Base-by-base conservation (phyloP, 2,329 filamentous ascomycete species). In the Plectosphaerella cucumerina region DNA sequence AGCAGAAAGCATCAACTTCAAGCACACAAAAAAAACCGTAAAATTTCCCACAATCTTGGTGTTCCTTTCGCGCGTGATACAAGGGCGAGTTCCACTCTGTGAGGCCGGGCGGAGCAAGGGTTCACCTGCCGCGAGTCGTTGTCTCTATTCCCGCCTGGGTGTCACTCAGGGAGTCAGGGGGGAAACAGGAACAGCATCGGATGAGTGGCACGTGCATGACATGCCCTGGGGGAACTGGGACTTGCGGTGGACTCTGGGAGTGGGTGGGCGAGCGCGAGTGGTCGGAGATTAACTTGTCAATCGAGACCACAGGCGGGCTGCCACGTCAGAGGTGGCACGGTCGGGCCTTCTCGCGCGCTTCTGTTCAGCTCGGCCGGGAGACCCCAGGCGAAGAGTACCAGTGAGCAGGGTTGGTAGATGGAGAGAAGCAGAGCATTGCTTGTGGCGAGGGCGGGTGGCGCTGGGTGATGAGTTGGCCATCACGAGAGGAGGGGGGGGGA, bases 1-100 rank as follows among this genome's bases (percentile, higher is more conserved):
- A 70, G 63, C 66, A 63, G 59, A 68, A 63, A 70, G 63, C 62
- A 64, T 60, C 39, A 42, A 17, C 39, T 18, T 17, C 11, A 42
- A 15, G 17, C 35, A 39, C 39, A 17, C 4, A 42, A 65, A 65
- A 65, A 67, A 66, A 66, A 64, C 60, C 66, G 60, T 57, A 65
- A 65, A 67, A 70, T 54, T 62, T 61, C 51, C 15, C 18, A 17
- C 39, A 42, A 6, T n/a, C 39, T 21, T 15, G 35, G 14, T 6
- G 10, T 18, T 42, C 17, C 39, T 17, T 17, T 20, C 17, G 39
- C 4, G 17, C n/a, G n/a, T 12, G n/a, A 20, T 42, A 20, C 17
- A 4, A 20, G 2, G n/a, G 20, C 35, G 14, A 14, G 14, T 39
- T 39, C 10, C n/a, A 8, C 35, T 39, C 17, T 18, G 17, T 11